Base-by-base conservation (phyloP, 2,329 filamentous ascomycete species). In the Clarireedia paspali region DNA sequence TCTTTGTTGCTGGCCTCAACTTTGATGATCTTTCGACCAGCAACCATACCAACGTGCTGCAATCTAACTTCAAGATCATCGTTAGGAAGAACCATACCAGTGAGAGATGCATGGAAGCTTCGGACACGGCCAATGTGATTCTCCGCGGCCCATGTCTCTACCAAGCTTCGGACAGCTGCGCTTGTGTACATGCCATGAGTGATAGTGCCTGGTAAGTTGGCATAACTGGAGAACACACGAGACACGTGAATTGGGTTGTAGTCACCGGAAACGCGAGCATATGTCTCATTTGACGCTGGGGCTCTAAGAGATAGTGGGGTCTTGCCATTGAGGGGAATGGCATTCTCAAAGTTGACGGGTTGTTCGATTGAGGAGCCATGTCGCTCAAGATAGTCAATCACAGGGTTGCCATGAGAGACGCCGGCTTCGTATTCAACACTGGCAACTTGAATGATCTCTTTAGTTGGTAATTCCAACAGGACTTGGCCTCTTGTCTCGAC, bases 121-220 rank as follows among this genome's bases (percentile, higher is more conserved):
- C 94, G 87, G 52, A 99, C 92, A 66, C 94, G 92, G 46, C 94
- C 92, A 66, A 97, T 86, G 70, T 99, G 94, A 79, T 99, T 99
- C 77, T 99, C 95, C 0, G 92, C 94, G 52, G 95, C 94, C 94
- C 94, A 99, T 0, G 91, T 99, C 79, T 99, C 94, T 6, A 99
- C 91, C 53, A 99, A 78, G 70, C 91, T 95, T 67, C 95, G 87
- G 27, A 99, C 94, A 39, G 94, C 89, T 63, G 94, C 94, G 73
- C 92, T 97, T 1, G 92, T 95, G 79, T 97, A 99, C 94, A 99
- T 99, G 70, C 94, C 94, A 70, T 99, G 94, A 1, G 94, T 99
- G 68, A 99, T 99, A 46, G 94, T 99, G 50, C 94, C 95, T 1
- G 91, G 91, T 15, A 99, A 80, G 71, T 91, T 94, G 70, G 94